Percentiles rank a stretch among this genome's conserved stretches.
Conservation (phyloP, 495 filamentous ascomycete species). For the Podospora pseudopauciseta region DNA sequence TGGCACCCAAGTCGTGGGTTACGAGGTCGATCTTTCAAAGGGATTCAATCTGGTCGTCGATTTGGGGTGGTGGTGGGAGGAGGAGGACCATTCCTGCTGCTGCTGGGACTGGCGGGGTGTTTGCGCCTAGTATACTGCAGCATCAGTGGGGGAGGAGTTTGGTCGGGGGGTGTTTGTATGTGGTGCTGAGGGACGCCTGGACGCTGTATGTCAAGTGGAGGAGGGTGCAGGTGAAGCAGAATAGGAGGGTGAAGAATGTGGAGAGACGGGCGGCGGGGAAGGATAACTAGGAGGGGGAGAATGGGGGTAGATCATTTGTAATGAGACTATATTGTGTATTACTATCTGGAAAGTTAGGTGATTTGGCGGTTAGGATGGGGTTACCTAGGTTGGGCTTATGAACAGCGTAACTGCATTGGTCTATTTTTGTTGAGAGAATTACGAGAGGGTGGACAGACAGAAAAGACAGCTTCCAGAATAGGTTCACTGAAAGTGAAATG, state of each 20-base stretch:
- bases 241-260: slow-evolving; percentile 62
- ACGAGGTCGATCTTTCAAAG: slow-evolving; percentile 26
- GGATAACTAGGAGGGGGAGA: neutral
- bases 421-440: neutral
- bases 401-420: neutral
- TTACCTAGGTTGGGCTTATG: neutral
- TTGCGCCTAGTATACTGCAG: slow-evolving; percentile 52
- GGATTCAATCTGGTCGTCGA: neutral
- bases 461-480: too few relatives aligned
- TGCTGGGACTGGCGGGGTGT: slow-evolving; percentile 40
- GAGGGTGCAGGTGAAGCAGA: slow-evolving; percentile 62
- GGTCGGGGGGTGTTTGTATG: slow-evolving; percentile 74
- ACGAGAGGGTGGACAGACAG: too few relatives aligned
- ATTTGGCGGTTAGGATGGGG: neutral
- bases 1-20: slow-evolving; percentile 62
- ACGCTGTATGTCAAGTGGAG: slow-evolving; percentile 72
- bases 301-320: neutral
- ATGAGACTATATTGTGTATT: neutral
- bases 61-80: neutral
- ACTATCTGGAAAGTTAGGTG: neutral
- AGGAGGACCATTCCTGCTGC: slow-evolving; percentile 17
- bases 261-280: slow-evolving; percentile 19
- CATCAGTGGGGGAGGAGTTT: slow-evolving; percentile 74
- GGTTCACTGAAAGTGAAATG: too few relatives aligned
- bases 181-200: slow-evolving; percentile 72